Conservation (phyloP, 1,139 yeast genomes). For the Pichia sp. region DNA sequence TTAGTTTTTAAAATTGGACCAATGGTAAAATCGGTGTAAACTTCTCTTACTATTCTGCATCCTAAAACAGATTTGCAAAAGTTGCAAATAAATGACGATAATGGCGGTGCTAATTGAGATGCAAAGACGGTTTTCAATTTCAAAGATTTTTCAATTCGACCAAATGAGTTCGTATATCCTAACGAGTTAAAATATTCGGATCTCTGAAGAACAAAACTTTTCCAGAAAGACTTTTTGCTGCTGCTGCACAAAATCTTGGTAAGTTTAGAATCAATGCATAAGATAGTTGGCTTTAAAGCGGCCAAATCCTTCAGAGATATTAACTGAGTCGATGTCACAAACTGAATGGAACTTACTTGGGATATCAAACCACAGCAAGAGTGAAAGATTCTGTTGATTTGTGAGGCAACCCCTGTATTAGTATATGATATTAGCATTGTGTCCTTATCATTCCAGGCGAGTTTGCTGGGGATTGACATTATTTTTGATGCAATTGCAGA, state of each 20-base stretch:
- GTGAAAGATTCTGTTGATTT: conserved; percentile 19
- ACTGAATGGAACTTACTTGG: conserved; percentile 12
- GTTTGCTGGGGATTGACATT: conserved; percentile 45
- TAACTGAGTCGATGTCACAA: conserved; percentile 6
- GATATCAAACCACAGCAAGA: conserved; percentile 21
- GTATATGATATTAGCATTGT: conserved; percentile 32
- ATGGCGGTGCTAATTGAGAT: conserved; percentile 11
- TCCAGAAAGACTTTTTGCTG: conserved; percentile 8
- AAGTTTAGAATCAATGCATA: conserved; percentile 13
- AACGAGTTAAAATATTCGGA: conserved; percentile 22
- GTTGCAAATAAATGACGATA: conserved; percentile 30
- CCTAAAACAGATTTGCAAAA: conserved; percentile 38
- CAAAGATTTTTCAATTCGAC: conserved; percentile 16
- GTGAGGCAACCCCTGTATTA: conserved; percentile 6
- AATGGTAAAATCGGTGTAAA: conserved; percentile 36
- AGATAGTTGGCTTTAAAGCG: conserved; percentile 14
- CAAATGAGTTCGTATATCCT: conserved; percentile 32
- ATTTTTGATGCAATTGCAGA: conserved; percentile 56
- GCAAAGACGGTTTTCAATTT: conserved; percentile 17
- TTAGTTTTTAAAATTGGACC: conserved; percentile 58
- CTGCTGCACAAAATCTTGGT: conserved; percentile 8
- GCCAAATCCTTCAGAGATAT: conserved; percentile 6
- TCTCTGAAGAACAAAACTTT: conserved; percentile 14
- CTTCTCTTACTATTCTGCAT: conserved; percentile 46
- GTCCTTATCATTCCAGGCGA: conserved; percentile 35